phyloP scores from a whole-genome alignment of 495 filamentous ascomycete species.

The Parmelia sp. region DNA sequence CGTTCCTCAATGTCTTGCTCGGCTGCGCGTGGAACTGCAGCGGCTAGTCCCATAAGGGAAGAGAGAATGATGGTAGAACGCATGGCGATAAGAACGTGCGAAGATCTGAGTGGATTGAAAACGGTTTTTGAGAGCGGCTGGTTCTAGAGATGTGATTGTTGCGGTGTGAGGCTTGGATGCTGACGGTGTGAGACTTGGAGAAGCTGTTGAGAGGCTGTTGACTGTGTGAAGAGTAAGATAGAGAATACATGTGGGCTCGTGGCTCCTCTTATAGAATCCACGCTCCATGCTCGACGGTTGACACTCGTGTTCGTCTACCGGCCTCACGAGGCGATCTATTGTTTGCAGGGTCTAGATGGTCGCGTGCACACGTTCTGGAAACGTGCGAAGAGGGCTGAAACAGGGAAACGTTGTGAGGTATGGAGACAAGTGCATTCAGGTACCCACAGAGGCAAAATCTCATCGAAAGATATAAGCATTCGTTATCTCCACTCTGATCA shows the following conservation, averaged over 20 bases:
- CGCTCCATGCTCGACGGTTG: background rate
- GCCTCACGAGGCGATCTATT: background rate
- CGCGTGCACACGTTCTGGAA: background rate
- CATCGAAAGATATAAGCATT: background rate
- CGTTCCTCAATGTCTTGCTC: background rate
- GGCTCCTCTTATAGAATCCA: background rate
- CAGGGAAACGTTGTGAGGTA: background rate
- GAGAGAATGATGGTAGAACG: background rate
- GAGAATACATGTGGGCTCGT: background rate
- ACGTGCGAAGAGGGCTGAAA: background rate
- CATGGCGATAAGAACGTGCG: conserved; percentile 1
- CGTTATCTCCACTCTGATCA: background rate
- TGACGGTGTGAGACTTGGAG: background rate
- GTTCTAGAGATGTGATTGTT: background rate
- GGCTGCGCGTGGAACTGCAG: background rate
- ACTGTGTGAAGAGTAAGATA: background rate
- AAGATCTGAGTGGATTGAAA: background rate
- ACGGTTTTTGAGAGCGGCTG: background rate
- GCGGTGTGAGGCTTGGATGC: background rate
- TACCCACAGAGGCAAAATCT: background rate
- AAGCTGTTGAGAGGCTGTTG: background rate
- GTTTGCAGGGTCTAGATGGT: background rate
- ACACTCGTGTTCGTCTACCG: background rate
- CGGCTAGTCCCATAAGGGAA: conserved; percentile 1
- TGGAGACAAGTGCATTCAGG: background rate